phyloP scores from a whole-genome alignment of 306 rosid genomes.

The Rosa lucieae region DNA sequence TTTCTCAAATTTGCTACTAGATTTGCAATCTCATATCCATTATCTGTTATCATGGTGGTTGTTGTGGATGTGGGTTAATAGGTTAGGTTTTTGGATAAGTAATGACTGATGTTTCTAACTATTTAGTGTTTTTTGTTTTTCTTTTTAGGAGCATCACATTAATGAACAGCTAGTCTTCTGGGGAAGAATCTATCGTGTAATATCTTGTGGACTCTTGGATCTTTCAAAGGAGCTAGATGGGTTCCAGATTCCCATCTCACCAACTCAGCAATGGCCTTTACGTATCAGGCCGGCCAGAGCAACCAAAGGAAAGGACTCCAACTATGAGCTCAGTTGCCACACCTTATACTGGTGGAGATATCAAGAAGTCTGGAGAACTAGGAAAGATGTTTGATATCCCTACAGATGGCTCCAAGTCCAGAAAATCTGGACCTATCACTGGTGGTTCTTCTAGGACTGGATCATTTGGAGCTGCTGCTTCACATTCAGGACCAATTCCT shows the following conservation, averaged over 20 bases:
- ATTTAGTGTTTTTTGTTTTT: not conserved
- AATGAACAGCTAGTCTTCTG: slow-evolving; percentile 3
- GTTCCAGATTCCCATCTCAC: slow-evolving; percentile 98
- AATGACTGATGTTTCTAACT: not conserved
- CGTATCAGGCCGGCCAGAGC: slow-evolving; percentile 97
- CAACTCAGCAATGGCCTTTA: slow-evolving; percentile 98
- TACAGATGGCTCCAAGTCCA: slow-evolving; percentile 82
- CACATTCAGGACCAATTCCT: slow-evolving; percentile 92
- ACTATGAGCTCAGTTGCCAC: slow-evolving; percentile 91
- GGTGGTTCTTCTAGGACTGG: slow-evolving; percentile 79
- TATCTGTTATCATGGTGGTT: not conserved
- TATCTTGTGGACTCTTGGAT: slow-evolving; percentile 23
- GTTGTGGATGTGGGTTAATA: not conserved
- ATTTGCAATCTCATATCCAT: not conserved
- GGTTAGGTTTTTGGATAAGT: not conserved
- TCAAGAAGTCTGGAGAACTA: slow-evolving; percentile 88
- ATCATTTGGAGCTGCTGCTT: slow-evolving; percentile 85
- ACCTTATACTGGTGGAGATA: slow-evolving; percentile 98
- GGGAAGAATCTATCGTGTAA: not conserved
- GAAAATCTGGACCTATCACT: slow-evolving; percentile 89
- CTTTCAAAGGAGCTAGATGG: slow-evolving; percentile 59
- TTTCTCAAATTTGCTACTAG: not conserved
- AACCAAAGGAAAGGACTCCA: slow-evolving; percentile 94
- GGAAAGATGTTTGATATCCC: slow-evolving; percentile 99
- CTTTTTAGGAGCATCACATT: not conserved